Base-by-base conservation (phyloP, 2,329 filamentous ascomycete species). In the Chlorencoelia australis region DNA sequence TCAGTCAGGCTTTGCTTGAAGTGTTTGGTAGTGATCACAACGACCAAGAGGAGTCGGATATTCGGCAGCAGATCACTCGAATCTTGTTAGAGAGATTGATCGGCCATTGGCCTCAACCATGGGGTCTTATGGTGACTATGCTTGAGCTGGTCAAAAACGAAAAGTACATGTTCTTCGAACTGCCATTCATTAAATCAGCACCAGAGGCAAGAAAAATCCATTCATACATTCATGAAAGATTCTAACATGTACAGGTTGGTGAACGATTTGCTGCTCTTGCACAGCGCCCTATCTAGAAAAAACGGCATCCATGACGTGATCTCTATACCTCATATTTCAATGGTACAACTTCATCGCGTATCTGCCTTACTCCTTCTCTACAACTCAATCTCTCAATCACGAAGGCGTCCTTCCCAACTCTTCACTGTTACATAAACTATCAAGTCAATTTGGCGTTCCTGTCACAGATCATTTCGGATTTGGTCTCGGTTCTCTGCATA, bases 81-180 rank as follows among this genome's bases (percentile, higher is more conserved):
- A 78, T 95, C 16, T 66, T 98, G 30, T 68, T 95, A 24, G 91
- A 98, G 67, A 77, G 91, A 32, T 67, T 95, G 30, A 75, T 93
- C 41, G 82, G 86, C 15, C 86, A 85, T 58, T 86, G 88, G 64
- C 89, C 89, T 35, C 89, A 96, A 58, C 89, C 93, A 13, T 96
- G 89, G 89, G 93, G 93, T 9, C 66, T 98, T 28, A 79, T 95
- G 57, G 79, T 88, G 44, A 89, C 87, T 22, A 72, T 94, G 43
- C 66, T 91, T 45, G 91, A 96, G 64, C 71, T 98, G 39, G 69
- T 94, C 48, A 93, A 94, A 68, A 95, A 94, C 57, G 79, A 83
- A 36, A 84, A 79, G 55, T 93, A 89, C 60, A 78, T 78, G 54
- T 94, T 98, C 68, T 96, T 93, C 67, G 84, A 91, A 33, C 69